A percentile compares a stretch with the other conserved stretches of the same genome.
phyloP scores from a whole-genome alignment of 1,284 basidiomycete species.

The Mycosarcoma maydis region DNA sequence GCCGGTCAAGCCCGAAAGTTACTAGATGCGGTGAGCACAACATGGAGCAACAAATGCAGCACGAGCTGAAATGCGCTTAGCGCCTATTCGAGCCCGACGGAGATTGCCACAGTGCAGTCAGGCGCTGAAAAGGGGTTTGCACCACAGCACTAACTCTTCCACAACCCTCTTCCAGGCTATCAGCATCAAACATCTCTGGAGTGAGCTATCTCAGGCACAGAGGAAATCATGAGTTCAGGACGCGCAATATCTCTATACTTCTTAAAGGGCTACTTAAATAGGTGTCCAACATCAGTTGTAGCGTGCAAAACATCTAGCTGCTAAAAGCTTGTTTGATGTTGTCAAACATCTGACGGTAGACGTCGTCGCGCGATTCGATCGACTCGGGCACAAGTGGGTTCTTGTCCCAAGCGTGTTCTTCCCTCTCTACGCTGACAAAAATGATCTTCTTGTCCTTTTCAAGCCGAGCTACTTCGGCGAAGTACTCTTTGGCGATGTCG shows the following conservation, averaged over 20 bases:
- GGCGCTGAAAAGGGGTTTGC: too few relatives aligned
- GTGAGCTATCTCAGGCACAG: too few relatives aligned
- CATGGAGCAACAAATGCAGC: too few relatives aligned
- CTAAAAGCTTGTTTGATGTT: constrained; percentile 16
- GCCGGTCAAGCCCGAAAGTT: too few relatives aligned
- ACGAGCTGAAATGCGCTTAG: too few relatives aligned
- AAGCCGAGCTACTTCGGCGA: constrained; percentile 31
- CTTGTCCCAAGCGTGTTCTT: constrained; percentile 63
- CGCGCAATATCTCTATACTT: not conserved
- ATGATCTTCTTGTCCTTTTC: constrained; percentile 31
- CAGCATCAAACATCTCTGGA: constrained; percentile 56
- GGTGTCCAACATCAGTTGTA: too few relatives aligned
- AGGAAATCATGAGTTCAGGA: not conserved
- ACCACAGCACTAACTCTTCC: constrained; percentile 70
- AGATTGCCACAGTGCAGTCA: too few relatives aligned
- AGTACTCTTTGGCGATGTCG: constrained; percentile 34
- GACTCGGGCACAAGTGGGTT: constrained; percentile 24
- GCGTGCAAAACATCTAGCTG: not conserved
- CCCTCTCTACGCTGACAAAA: constrained; percentile 39
- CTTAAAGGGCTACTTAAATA: too few relatives aligned
- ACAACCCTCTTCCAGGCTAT: constrained; percentile 70
- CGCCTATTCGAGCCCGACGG: too few relatives aligned
- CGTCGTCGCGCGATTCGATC: constrained; percentile 24
- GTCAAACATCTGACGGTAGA: constrained; percentile 27
- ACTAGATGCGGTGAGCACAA: too few relatives aligned